phyloP scores from a whole-genome alignment of 257 asterid species.

The Paraleonurus japonicus region DNA sequence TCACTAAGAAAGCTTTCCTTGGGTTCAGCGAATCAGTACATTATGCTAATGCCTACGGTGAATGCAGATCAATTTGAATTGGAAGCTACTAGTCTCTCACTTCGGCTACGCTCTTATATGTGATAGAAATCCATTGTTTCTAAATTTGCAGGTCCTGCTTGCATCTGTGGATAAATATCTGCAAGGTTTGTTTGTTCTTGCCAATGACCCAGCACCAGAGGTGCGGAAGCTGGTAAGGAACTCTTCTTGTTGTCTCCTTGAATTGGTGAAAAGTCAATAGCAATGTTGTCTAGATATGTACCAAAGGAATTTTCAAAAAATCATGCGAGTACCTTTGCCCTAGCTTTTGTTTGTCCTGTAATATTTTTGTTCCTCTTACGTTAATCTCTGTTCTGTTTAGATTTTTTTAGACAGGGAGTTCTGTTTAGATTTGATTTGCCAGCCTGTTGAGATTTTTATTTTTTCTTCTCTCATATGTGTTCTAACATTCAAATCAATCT shows the following conservation, averaged over 20 bases:
- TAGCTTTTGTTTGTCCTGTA: not conserved
- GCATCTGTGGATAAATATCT: conserved; percentile 81
- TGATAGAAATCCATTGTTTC: not conserved
- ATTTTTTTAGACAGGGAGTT: too few relatives aligned
- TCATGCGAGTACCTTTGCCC: conserved; percentile 6
- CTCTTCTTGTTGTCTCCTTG: conserved; percentile 3
- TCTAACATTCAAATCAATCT: not conserved
- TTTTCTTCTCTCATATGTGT: not conserved
- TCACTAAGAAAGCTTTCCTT: conserved; percentile 77
- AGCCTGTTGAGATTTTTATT: not conserved
- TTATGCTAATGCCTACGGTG: conserved; percentile 95
- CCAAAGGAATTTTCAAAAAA: not conserved
- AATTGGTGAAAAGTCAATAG: not conserved
- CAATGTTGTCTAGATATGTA: not conserved
- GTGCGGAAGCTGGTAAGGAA: conserved; percentile 89
- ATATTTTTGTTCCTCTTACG: not conserved
- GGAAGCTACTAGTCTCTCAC: conserved; percentile 7
- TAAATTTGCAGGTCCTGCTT: conserved; percentile 51
- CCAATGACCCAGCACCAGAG: conserved; percentile 78
- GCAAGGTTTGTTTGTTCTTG: conserved; percentile 89
- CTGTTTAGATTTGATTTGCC: conserved; percentile 15
- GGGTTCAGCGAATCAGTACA: conserved; percentile 86
- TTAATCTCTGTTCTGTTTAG: conserved; percentile 13
- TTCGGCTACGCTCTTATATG: conserved; percentile 8
- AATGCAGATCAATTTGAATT: conserved; percentile 29